A percentile compares a stretch with the other conserved stretches of the same genome.
phyloP scores from a whole-genome alignment of 129 eudicot genomes.

The Ambrosia trifida region DNA sequence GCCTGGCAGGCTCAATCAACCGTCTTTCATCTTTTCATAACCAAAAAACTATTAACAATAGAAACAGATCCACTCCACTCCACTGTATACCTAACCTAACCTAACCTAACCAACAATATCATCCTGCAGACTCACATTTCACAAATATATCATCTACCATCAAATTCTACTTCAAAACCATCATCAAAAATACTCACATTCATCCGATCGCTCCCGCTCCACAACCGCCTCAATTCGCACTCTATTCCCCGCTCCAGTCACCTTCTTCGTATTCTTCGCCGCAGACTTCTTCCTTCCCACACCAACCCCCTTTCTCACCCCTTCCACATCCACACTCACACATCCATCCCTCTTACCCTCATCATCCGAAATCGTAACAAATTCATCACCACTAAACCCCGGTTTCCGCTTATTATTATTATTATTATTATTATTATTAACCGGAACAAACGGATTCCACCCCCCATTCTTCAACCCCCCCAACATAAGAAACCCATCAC shows the following conservation, averaged over 20 bases:
- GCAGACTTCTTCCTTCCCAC: slow-evolving; percentile 49
- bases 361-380: slow-evolving; percentile 39
- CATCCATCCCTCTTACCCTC: slow-evolving; percentile 1
- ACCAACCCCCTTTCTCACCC: background rate
- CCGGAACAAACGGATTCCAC: slow-evolving; percentile 42
- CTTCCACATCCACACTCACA: background rate
- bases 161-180: slow-evolving; percentile 6
- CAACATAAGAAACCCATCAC: slow-evolving; percentile 48
- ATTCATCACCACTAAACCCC: slow-evolving; percentile 7
- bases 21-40: slow-evolving; percentile 12
- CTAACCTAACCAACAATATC: background rate
- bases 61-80: slow-evolving; percentile 8
- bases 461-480: slow-evolving; percentile 39
- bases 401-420: slow-evolving; percentile 4
- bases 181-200: slow-evolving; percentile 22
- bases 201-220: slow-evolving; percentile 22
- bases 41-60: slow-evolving; percentile 15
- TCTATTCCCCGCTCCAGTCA: slow-evolving; percentile 48
- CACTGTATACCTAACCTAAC: slow-evolving; percentile 25
- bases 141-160: background rate
- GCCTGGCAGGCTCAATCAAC: background rate
- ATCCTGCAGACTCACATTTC: slow-evolving; percentile 21
- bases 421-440: slow-evolving; percentile 11
- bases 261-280: slow-evolving; percentile 44
- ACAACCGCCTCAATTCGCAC: slow-evolving; percentile 34